These are phyloP conservation scores for Apiospora hydei DNA, from an alignment of 2,329 filamentous ascomycete genomes.

Conservation along the genomic window DNA sequence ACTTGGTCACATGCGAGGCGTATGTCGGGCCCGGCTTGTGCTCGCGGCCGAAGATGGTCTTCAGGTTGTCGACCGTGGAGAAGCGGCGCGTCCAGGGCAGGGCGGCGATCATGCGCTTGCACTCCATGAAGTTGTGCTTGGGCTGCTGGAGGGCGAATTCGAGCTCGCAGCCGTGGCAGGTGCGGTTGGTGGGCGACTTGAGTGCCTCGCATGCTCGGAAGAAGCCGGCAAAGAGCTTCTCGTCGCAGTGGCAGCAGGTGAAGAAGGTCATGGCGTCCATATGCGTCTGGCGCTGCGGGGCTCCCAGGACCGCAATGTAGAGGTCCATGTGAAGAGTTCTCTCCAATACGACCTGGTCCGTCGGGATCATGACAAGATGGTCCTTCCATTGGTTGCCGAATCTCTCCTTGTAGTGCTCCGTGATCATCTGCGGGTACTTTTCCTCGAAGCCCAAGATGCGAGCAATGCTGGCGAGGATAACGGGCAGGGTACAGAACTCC, in stretches of 20 bases:
- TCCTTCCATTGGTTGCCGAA: neutral
- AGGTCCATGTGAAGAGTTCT: slow-evolving; percentile 32
- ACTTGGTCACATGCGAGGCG: neutral
- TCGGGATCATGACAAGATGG: neutral
- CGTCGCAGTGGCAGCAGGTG: slow-evolving; percentile 30
- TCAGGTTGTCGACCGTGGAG: neutral
- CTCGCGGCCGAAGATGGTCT: neutral
- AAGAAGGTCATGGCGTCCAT: slow-evolving; percentile 13
- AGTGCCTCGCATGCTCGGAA: slow-evolving; percentile 24
- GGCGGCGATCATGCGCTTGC: neutral
- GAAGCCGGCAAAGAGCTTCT: slow-evolving; percentile 30
- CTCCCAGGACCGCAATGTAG: slow-evolving; percentile 31
- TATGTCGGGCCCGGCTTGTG: neutral
- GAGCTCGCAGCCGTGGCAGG: slow-evolving; percentile 37
- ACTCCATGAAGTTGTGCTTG: slow-evolving; percentile 26
- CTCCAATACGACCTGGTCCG: slow-evolving; percentile 21
- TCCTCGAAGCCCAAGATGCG: neutral
- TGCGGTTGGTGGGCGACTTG: neutral
- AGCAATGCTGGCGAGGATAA: slow-evolving; percentile 31
- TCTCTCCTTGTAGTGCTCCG: neutral
- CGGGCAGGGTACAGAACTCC: slow-evolving; percentile 26
- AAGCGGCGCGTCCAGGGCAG: neutral
- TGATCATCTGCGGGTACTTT: neutral
- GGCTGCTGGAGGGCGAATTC: neutral
- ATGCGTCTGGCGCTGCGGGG: neutral